A percentile compares a stretch with the other conserved stretches of the same genome.
These are phyloP conservation scores for Ophiosphaerella korrae DNA, from an alignment of 2,329 filamentous ascomycete species.

Conservation along the genomic window DNA sequence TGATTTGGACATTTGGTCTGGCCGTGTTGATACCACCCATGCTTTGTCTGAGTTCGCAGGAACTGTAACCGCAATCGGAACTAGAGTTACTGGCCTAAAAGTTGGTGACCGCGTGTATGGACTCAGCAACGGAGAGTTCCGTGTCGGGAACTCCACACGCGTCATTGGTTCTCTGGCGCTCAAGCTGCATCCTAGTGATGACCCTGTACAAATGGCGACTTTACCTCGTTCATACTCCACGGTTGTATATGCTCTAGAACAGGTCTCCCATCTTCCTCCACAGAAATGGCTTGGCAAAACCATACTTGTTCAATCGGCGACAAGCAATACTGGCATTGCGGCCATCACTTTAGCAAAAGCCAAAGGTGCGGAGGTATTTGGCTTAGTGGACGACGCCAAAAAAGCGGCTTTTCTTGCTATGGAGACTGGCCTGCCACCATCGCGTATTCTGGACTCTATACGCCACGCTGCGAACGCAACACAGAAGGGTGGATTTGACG, in stretches of 20 bases:
- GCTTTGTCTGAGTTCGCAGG: too few relatives aligned
- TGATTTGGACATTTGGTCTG: too few relatives aligned
- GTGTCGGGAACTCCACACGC: not conserved
- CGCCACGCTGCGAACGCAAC: constrained; percentile 16
- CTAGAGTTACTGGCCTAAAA: too few relatives aligned
- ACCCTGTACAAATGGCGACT: constrained; percentile 19
- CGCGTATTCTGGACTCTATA: not conserved
- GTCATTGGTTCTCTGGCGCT: not conserved
- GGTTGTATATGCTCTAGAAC: constrained; percentile 22
- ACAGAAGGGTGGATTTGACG: constrained; percentile 29
- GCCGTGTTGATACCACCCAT: too few relatives aligned
- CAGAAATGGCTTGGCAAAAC: constrained; percentile 1
- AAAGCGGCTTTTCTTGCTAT: constrained; percentile 22
- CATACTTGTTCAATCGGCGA: constrained; percentile 7
- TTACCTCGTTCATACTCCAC: constrained; percentile 26
- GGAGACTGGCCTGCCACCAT: not conserved
- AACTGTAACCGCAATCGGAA: too few relatives aligned
- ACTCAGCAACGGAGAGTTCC: constrained; percentile 13
- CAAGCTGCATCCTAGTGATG: not conserved
- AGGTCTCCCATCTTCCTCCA: constrained; percentile 4
- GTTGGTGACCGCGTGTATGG: constrained; percentile 18
- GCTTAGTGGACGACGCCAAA: too few relatives aligned
- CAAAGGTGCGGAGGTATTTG: constrained; percentile 14
- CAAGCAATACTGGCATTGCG: constrained; percentile 24
- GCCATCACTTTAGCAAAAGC: constrained; percentile 16